These are phyloP conservation scores for Irpex sp. DNA, from an alignment of 1,284 basidiomycete species.

Conservation along the genomic window DNA sequence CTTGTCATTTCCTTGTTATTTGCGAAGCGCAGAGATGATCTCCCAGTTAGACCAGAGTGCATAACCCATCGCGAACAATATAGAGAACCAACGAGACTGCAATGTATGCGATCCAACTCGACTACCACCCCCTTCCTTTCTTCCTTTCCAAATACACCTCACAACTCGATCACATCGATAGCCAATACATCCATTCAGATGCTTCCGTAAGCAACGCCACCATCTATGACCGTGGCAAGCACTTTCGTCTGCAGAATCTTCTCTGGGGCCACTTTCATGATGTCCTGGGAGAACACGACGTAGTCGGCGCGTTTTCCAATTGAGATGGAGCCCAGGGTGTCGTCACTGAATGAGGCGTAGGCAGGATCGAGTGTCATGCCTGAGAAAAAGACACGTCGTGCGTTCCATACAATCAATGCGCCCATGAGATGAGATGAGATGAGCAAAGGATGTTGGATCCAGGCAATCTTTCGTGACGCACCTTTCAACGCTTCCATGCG, in stretches of 20 bases:
- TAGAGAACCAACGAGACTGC: not conserved
- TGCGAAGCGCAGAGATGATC: not conserved
- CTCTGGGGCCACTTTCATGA: slow-evolving; percentile 60
- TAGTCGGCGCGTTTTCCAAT: slow-evolving; percentile 83
- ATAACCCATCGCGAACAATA: not conserved
- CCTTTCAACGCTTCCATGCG: slow-evolving; percentile 69
- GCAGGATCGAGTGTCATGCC: slow-evolving; percentile 78
- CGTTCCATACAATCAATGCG: not conserved
- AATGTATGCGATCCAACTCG: not conserved
- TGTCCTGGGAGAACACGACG: slow-evolving; percentile 75
- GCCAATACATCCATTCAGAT: slow-evolving; percentile 21
- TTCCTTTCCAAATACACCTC: not conserved
- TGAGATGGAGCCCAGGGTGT: slow-evolving; percentile 64
- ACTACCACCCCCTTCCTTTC: not conserved
- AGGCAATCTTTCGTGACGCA: slow-evolving; percentile 17
- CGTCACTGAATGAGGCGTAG: slow-evolving; percentile 81
- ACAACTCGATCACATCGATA: not conserved
- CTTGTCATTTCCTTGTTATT: not conserved
- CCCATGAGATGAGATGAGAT: not conserved
- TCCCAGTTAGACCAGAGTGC: slow-evolving; percentile 7
- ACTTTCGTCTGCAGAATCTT: slow-evolving; percentile 70
- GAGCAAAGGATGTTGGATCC: not conserved
- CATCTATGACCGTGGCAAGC: slow-evolving; percentile 76
- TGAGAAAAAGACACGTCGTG: slow-evolving; percentile 14
- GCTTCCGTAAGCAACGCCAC: slow-evolving; percentile 57